Conservation (phyloP, 345 rosid species). For the Dipteronia sinensis region DNA sequence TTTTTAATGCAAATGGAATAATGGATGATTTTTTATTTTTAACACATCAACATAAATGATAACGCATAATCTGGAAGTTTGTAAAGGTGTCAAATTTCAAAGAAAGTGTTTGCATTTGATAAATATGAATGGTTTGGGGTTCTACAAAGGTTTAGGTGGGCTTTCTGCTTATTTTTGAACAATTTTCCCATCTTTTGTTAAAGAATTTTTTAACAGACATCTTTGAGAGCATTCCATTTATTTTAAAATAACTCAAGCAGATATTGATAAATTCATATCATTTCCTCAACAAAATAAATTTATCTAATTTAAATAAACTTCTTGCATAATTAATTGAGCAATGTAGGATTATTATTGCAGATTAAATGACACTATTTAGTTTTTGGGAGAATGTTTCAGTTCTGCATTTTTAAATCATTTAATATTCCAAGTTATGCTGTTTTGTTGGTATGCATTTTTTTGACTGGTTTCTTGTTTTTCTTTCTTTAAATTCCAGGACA, state of each 20-base stretch:
- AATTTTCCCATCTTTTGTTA: too few relatives aligned
- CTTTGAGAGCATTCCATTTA: too few relatives aligned
- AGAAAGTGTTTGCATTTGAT: too few relatives aligned
- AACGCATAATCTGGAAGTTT: too few relatives aligned
- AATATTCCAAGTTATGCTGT: background rate
- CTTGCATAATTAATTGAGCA: background rate
- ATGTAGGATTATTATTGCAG: background rate
- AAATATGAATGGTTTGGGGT: too few relatives aligned
- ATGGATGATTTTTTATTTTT: background rate
- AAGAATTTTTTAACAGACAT: too few relatives aligned
- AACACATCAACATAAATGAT: too few relatives aligned
- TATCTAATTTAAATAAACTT: background rate
- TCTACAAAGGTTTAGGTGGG: too few relatives aligned
- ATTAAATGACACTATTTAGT: background rate
- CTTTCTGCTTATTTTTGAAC: too few relatives aligned
- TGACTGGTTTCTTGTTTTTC: constrained; percentile 3
- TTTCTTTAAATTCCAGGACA: constrained; percentile 57
- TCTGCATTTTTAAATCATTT: background rate
- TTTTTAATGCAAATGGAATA: background rate
- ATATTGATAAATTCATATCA: too few relatives aligned
- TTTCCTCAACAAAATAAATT: background rate
- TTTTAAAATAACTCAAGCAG: too few relatives aligned
- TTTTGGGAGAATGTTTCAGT: background rate
- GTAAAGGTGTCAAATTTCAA: too few relatives aligned
- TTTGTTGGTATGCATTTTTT: background rate